Base-by-base conservation (phyloP, 768 basidiomycete species). In the Trichaptum fuscoviolaceum region DNA sequence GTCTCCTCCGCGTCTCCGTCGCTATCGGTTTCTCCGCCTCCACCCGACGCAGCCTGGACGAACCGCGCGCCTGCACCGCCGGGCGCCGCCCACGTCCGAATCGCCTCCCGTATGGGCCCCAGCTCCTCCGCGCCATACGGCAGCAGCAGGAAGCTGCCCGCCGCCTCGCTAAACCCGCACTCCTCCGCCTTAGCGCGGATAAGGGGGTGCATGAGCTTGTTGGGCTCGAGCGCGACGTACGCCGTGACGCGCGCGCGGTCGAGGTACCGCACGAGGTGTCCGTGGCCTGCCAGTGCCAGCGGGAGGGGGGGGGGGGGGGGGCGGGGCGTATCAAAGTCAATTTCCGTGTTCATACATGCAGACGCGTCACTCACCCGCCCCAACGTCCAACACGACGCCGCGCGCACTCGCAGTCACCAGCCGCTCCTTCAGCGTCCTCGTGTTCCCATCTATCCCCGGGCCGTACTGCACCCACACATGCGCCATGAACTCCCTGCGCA, bases 221-320 rank as follows among this genome's bases (percentile, higher is more conserved):
- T 92, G 7, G 91, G 91, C 70, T 92, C 91, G 6, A 92, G 73
- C 1, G 90, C 91, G 62, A 92, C 77, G 69, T 92, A 92, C 72
- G 79, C 85, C 1, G 84, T 82, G 23, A 92, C 87, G 30, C 75
- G 77, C 1, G 70, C 67, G 34, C 73, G 77, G 65, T 90, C 82
- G 25, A 93, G 82, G 70, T 92, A 92, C 34, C 78, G 79, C 15
- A 82, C 76, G 0, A 83, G 84, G 71, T 90, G 89, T 0, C 91
- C 91, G 66, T 84, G 79, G 0, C 87, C 90, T 90, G 36, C 30
- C 27, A 63, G n/a, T 10, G n/a, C 15, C 3, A 12, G 42, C 2
- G 42, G 42, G 2, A 12, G 15, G 42, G 12, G 42, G 42, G 12
- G 10, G 15, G 10, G 12, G 10, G 42, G 3, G 42, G 3, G 42